Conservation (phyloP, 139 green algal genomes). For the Chlamydomonas incerta region DNA sequence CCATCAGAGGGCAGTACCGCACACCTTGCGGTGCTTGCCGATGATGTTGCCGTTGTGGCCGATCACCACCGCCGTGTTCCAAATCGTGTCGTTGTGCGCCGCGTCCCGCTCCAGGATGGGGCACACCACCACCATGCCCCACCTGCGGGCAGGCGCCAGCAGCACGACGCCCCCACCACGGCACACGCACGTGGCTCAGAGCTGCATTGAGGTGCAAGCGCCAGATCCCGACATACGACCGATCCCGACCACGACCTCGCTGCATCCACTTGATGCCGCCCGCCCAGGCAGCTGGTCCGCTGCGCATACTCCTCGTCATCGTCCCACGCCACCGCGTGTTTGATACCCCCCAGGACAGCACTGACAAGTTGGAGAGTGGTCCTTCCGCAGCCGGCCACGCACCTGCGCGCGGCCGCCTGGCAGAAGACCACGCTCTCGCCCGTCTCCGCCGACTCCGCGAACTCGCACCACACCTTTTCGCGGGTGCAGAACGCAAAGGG, state of each 20-base stretch:
- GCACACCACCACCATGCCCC: slow-evolving; percentile 91
- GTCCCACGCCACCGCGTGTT: too few species aligned
- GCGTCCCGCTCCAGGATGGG: slow-evolving; percentile 93
- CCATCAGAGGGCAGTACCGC: too few species aligned
- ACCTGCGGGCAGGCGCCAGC: slow-evolving; percentile 39
- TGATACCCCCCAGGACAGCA: too few species aligned
- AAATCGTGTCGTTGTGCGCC: slow-evolving; percentile 88
- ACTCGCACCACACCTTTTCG: slow-evolving; percentile 94
- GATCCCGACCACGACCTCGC: too few species aligned
- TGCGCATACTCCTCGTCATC: too few species aligned
- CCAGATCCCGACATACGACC: too few species aligned
- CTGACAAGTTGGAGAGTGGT: too few species aligned
- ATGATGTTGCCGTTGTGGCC: slow-evolving; percentile 92
- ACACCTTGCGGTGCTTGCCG: slow-evolving; percentile 90
- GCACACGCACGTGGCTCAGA: background rate
- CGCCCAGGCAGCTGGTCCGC: too few species aligned
- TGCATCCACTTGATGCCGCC: too few species aligned
- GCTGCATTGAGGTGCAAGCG: background rate
- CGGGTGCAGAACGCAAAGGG: slow-evolving; percentile 98
- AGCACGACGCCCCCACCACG: background rate
- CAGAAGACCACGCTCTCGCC: slow-evolving; percentile 68
- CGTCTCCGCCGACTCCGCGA: slow-evolving; percentile 87
- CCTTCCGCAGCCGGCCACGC: background rate
- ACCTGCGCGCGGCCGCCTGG: slow-evolving; percentile 56
- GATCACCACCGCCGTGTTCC: slow-evolving; percentile 99